Conservation (phyloP, 495 filamentous ascomycete genomes). For the Penicillium maclennaniae region DNA sequence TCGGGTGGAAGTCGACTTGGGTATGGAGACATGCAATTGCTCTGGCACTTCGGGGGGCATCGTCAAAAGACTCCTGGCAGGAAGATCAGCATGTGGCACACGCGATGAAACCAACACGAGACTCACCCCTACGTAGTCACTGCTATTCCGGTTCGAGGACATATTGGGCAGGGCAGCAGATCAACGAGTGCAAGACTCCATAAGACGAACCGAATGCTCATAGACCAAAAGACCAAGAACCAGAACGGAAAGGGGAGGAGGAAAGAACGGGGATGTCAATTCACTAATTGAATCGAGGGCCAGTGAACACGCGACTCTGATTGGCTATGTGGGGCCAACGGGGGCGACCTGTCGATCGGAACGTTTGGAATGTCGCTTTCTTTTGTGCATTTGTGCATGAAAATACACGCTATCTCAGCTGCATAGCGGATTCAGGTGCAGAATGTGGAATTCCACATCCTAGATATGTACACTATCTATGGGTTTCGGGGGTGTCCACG, state of each 20-base stretch:
- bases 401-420: background rate
- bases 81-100: conserved; percentile 13
- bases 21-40: conserved; percentile 33
- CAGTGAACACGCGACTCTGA: conserved; percentile 21
- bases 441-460: conserved; percentile 8
- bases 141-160: conserved; percentile 41
- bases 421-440: background rate
- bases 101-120: conserved; percentile 6
- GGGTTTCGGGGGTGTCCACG: too few relatives aligned
- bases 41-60: conserved; percentile 59
- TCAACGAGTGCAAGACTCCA: conserved; percentile 20
- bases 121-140: conserved; percentile 51
- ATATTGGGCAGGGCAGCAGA: conserved; percentile 23
- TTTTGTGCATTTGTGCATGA: background rate
- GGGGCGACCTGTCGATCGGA: conserved; percentile 19
- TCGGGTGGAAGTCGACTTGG: conserved; percentile 36
- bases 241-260: conserved; percentile 19
- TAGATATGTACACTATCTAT: background rate
- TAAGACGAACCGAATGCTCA: conserved; percentile 15
- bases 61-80: conserved; percentile 69
- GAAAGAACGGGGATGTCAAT: conserved; percentile 22
- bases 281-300: conserved; percentile 19
- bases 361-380: conserved; percentile 16
- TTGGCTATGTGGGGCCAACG: conserved; percentile 11
- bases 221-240: conserved; percentile 6